phyloP scores from a whole-genome alignment of 768 basidiomycete species.

The Pulveroboletus frians region DNA sequence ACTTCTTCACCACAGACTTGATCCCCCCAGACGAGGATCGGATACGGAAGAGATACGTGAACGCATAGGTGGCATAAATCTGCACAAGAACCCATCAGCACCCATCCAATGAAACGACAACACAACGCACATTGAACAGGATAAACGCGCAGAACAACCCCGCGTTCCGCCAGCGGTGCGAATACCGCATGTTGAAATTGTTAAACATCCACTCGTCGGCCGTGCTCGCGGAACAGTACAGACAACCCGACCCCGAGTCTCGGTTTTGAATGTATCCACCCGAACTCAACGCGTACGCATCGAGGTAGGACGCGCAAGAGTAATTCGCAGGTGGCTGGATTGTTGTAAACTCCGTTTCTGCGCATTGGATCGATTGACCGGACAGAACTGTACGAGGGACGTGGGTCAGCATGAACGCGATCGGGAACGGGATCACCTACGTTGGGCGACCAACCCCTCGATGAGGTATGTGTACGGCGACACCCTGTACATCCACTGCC shows the following conservation, averaged over 20 bases:
- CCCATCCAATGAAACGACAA: too few species aligned
- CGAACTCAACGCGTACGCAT: constrained; percentile 34
- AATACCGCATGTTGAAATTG: constrained; percentile 57
- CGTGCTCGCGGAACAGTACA: constrained; percentile 52
- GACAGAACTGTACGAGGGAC: constrained; percentile 38
- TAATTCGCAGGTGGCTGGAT: constrained; percentile 44
- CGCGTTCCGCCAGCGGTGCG: constrained; percentile 44
- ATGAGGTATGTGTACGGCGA: constrained; percentile 56
- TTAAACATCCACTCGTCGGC: constrained; percentile 47
- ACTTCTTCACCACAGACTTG: not conserved
- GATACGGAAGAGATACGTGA: constrained; percentile 58
- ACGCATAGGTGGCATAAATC: constrained; percentile 41
- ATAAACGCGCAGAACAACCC: constrained; percentile 42
- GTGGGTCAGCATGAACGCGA: not conserved
- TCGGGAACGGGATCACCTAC: constrained; percentile 31
- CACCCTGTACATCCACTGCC: constrained; percentile 63
- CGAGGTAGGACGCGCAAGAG: constrained; percentile 45
- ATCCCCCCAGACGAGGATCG: constrained; percentile 19
- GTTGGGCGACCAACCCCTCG: constrained; percentile 41
- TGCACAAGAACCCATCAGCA: constrained; percentile 18
- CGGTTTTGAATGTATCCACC: constrained; percentile 48
- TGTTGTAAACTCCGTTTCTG: constrained; percentile 54
- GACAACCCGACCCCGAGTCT: constrained; percentile 35
- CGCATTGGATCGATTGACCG: constrained; percentile 46
- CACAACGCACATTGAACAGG: constrained; percentile 35